phyloP scores from a whole-genome alignment of 306 rosid genomes.

The Vigna reflexopilosa region DNA sequence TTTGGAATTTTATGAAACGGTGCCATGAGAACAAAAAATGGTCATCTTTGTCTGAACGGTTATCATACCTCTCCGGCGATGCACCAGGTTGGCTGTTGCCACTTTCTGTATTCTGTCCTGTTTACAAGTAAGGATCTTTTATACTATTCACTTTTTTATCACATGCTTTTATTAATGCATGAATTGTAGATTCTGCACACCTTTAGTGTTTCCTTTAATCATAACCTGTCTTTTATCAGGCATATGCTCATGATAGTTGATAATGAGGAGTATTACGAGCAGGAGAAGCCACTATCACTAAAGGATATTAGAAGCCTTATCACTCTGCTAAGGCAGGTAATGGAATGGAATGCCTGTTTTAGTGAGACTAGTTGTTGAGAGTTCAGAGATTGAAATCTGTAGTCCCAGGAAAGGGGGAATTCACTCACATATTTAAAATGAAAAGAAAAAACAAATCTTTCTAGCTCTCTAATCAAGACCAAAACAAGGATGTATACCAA shows the following conservation, averaged over 20 bases:
- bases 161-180: slow-evolving; percentile 24
- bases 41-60: slow-evolving; percentile 75
- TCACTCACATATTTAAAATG: slow-evolving; percentile 29
- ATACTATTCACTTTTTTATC: slow-evolving; percentile 27
- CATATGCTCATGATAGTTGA: slow-evolving; percentile 93
- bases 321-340: slow-evolving; percentile 90
- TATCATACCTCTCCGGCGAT: slow-evolving; percentile 82
- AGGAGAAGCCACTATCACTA: slow-evolving; percentile 88
- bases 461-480: slow-evolving; percentile 27
- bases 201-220: background rate
- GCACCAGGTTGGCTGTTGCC: slow-evolving; percentile 98
- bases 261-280: slow-evolving; percentile 97
- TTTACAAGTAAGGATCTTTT: slow-evolving; percentile 78
- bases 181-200: slow-evolving; percentile 16
- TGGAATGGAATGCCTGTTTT: slow-evolving; percentile 35
- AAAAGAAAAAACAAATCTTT: background rate
- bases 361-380: slow-evolving; percentile 27
- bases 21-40: slow-evolving; percentile 90
- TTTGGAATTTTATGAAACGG: slow-evolving; percentile 91
- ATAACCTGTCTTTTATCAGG: slow-evolving; percentile 59
- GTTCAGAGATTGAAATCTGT: slow-evolving; percentile 38
- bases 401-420: slow-evolving; percentile 8
- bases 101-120: slow-evolving; percentile 94
- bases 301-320: slow-evolving; percentile 85
- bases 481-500: slow-evolving; percentile 31